phyloP scores from a whole-genome alignment of 140 eudicot species.

The Oenanthe javanica region DNA sequence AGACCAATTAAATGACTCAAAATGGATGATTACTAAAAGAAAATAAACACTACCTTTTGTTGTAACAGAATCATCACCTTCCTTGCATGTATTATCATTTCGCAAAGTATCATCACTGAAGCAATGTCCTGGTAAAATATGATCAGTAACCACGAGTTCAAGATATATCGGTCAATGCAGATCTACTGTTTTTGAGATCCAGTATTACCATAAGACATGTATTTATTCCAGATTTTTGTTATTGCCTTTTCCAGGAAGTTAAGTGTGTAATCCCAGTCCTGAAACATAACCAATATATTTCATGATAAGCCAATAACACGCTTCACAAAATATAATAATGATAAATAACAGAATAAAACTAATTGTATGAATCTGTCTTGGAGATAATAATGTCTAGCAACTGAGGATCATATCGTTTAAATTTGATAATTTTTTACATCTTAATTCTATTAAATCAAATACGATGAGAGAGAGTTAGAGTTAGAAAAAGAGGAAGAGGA shows the following conservation, averaged over 20 bases:
- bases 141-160: not conserved
- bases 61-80: slow-evolving; percentile 15
- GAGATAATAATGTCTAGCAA: not conserved
- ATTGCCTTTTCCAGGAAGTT: slow-evolving; percentile 55
- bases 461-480: not conserved
- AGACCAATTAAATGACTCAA: not conserved
- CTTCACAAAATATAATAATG: not conserved
- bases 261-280: slow-evolving; percentile 78
- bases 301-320: not conserved
- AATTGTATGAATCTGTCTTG: not conserved
- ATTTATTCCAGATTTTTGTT: slow-evolving; percentile 54
- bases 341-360: not conserved
- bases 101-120: slow-evolving; percentile 13
- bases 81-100: slow-evolving; percentile 31
- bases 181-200: not conserved
- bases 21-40: not conserved
- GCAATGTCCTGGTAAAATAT: slow-evolving; percentile 13
- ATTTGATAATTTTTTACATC: not conserved
- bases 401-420: not conserved
- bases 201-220: slow-evolving; percentile 28
- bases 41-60: slow-evolving; percentile 23
- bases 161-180: not conserved
- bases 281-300: slow-evolving; percentile 10
- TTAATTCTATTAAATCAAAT: not conserved
- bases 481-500: not conserved